Evolutionary conservation across 2,329 filamentous ascomycete genomes (phyloP).

Genomic region (Fusarium siculi): DNA sequence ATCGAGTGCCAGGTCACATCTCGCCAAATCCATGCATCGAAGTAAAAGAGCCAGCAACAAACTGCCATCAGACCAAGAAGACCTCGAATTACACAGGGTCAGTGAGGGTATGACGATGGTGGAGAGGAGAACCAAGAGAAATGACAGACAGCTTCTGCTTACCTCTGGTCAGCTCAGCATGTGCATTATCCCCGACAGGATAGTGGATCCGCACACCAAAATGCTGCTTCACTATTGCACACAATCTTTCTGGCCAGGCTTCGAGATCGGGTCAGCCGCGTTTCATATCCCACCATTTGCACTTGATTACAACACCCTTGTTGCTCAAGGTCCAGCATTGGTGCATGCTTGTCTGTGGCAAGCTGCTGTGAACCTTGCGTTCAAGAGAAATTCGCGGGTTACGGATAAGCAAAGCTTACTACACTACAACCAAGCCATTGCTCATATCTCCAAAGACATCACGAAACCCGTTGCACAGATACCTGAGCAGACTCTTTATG

Average conservation of each 20-base stretch:
- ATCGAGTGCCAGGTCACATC: neutral
- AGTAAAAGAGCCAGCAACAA: neutral
- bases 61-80: accelerated
- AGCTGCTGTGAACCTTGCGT: neutral
- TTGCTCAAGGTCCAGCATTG: slow-evolving; percentile 10
- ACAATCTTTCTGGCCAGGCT: slow-evolving; percentile 14
- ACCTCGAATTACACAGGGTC: accelerated
- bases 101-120: accelerated
- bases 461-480: neutral
- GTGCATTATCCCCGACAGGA: neutral
- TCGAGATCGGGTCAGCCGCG: neutral
- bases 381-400: neutral
- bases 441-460: neutral
- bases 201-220: neutral
- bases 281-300: slow-evolving; percentile 13
- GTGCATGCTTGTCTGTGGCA: slow-evolving; percentile 8
- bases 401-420: neutral
- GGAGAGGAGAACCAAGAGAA: neutral
- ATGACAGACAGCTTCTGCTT: neutral
- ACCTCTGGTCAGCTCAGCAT: neutral
- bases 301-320: neutral
- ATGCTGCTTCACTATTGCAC: slow-evolving; percentile 18
- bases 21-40: neutral
- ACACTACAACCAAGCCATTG: neutral
- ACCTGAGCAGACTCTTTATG: slow-evolving; percentile 10